Conservation (phyloP, 2,329 filamentous ascomycete genomes). For the Trichoderma atroviride region DNA sequence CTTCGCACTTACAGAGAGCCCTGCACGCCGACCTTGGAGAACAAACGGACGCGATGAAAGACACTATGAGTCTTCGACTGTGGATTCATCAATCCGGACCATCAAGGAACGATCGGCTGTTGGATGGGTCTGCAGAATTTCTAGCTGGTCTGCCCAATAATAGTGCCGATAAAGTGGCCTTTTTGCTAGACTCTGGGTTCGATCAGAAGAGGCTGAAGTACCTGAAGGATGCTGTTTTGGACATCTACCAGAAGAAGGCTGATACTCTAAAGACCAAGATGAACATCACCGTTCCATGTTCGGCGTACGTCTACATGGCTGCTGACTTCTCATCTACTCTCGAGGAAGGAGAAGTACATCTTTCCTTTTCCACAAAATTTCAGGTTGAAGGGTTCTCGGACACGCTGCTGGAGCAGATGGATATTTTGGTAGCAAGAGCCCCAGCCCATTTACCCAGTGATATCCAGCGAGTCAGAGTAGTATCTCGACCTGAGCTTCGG, state of each 20-base stretch:
- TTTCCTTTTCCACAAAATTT: conserved; percentile 70
- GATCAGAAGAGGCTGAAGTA: conserved; percentile 51
- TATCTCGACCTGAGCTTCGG: conserved; percentile 62
- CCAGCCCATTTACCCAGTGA: conserved; percentile 72
- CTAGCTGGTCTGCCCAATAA: conserved; percentile 54
- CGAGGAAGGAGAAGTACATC: conserved; percentile 66
- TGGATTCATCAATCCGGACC: conserved; percentile 54
- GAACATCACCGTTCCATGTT: conserved; percentile 62
- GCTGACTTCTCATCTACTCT: conserved; percentile 66
- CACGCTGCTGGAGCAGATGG: conserved; percentile 56
- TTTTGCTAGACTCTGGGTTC: conserved; percentile 65
- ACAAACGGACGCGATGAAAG: conserved; percentile 53
- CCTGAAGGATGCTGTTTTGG: conserved; percentile 52
- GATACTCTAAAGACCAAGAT: conserved; percentile 57
- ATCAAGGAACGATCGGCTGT: conserved; percentile 42
- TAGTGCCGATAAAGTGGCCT: conserved; percentile 54
- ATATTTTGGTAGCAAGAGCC: conserved; percentile 69
- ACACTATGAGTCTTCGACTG: conserved; percentile 53
- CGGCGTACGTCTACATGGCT: conserved; percentile 67
- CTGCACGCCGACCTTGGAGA: conserved; percentile 56
- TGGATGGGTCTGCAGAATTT: conserved; percentile 46
- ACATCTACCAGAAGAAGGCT: conserved; percentile 55
- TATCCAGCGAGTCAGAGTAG: conserved; percentile 67
- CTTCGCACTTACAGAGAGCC: conserved; percentile 51
- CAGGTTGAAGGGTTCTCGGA: conserved; percentile 56